phyloP scores from a whole-genome alignment of 129 eudicot genomes.

The Chrysanthemum makinoi region DNA sequence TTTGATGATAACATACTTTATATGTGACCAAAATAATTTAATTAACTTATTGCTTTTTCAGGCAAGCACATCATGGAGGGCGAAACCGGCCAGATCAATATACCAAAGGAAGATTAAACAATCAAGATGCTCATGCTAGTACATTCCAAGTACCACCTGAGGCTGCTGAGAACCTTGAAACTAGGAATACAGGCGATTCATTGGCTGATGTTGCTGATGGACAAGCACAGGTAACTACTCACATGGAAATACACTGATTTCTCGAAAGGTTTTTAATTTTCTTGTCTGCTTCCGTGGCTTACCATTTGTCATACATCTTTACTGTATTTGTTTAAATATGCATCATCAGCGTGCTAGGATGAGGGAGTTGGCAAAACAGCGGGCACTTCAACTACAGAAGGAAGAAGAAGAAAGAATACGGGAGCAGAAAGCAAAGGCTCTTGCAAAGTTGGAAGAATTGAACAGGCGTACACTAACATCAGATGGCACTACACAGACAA shows the following conservation, averaged over 20 bases:
- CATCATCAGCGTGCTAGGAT: slow-evolving; percentile 70
- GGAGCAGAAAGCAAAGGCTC: slow-evolving; percentile 92
- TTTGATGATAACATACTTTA: slow-evolving; percentile 16
- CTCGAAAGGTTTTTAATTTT: no score
- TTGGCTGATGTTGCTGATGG: slow-evolving; percentile 50
- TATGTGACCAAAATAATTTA: slow-evolving; percentile 3
- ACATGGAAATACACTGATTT: not conserved
- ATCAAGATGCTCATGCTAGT: slow-evolving; percentile 54
- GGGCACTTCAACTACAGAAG: slow-evolving; percentile 76
- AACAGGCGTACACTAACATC: slow-evolving; percentile 65
- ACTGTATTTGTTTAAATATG: slow-evolving; percentile 16
- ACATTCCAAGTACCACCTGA: slow-evolving; percentile 22
- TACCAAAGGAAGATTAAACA: slow-evolving; percentile 51
- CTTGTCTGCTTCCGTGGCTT: not conserved
- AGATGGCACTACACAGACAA: slow-evolving; percentile 43
- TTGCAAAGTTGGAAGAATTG: slow-evolving; percentile 84
- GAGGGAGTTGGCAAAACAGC: slow-evolving; percentile 93
- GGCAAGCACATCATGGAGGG: slow-evolving; percentile 52
- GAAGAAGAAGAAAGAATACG: slow-evolving; percentile 88
- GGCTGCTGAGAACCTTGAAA: slow-evolving; percentile 37
- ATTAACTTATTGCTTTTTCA: slow-evolving; percentile 28
- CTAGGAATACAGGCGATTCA: slow-evolving; percentile 39
- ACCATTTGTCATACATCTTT: not conserved
- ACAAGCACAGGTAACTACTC: slow-evolving; percentile 50
- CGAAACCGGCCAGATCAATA: slow-evolving; percentile 46